These are phyloP conservation scores for Hymenoscyphus albidus DNA, from an alignment of 2,329 filamentous ascomycete genomes.

Conservation along the genomic window DNA sequence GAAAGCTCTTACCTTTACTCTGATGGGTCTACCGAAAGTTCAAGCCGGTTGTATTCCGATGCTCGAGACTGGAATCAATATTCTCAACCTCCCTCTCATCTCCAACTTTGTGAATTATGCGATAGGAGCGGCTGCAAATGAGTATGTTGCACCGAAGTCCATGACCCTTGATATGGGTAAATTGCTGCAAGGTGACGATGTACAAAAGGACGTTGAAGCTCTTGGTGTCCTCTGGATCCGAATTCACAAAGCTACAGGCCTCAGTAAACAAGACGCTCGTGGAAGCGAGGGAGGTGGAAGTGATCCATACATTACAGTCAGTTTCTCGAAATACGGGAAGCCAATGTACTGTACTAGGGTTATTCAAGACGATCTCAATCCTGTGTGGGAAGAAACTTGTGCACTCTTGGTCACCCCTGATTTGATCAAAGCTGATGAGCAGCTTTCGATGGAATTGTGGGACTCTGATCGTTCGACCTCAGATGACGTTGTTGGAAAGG, in stretches of 20 bases:
- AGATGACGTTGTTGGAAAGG: conserved; percentile 92
- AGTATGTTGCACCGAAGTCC: conserved; percentile 93
- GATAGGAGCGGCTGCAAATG: conserved; percentile 69
- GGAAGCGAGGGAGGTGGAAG: conserved; percentile 83
- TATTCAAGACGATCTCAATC: conserved; percentile 91
- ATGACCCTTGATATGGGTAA: conserved; percentile 89
- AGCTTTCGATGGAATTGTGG: conserved; percentile 91
- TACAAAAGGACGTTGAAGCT: conserved; percentile 83
- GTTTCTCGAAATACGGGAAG: conserved; percentile 95
- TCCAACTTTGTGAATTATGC: conserved; percentile 82
- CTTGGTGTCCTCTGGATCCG: conserved; percentile 88
- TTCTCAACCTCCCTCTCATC: conserved; percentile 87
- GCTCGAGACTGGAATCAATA: conserved; percentile 84
- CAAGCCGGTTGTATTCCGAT: conserved; percentile 88
- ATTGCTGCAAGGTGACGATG: conserved; percentile 85
- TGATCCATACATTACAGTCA: conserved; percentile 91
- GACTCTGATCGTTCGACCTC: conserved; percentile 90
- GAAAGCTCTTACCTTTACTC: conserved; percentile 85
- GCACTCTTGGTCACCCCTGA: conserved; percentile 84
- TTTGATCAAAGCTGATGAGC: conserved; percentile 88
- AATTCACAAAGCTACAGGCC: conserved; percentile 79
- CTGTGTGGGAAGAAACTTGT: conserved; percentile 84
- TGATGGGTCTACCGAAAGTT: conserved; percentile 91
- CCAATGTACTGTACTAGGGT: conserved; percentile 97
- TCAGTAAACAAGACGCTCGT: conserved; percentile 86